Evolutionary conservation across 1,284 basidiomycete genomes (phyloP), one percentile per base, ranked within the genome.

Genomic region (Pseudozyma thailandica): DNA sequence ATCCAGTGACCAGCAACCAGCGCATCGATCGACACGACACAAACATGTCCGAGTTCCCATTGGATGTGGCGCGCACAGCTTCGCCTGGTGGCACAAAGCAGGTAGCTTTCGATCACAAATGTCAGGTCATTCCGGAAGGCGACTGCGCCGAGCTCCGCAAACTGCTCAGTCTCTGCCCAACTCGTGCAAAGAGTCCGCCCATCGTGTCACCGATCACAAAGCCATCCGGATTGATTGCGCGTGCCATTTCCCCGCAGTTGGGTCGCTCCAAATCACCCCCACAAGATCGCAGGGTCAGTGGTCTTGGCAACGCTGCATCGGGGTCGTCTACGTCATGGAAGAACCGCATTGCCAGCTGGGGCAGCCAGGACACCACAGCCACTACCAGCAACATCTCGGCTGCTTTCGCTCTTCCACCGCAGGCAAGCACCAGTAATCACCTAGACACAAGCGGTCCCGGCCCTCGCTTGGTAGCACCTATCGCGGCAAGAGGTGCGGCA

Each of bases 101-200:
- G 3, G 68, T 71, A 18, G 54, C 56, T 10, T 71, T 71, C 31
- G 57, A 65, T 30, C 35, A 50, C 57, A 57, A 57, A 31, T 71
- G 68, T 35, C 61, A 65, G 41, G 46, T 71, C 49, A 71, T 71
- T 27, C 68, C 68, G n/a, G 47, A 71, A 42, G 54, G 46, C 37
- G 62, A 71, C 42, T 64, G 61, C 43, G 50, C 55, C n/a, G 61
- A 61, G 15, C 50, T 71, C 1, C 61, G 62, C 38, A 71, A 65
- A 26, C 50, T 71, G 45, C 60, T 70, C 46, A 61, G 54, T 31
- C 43, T 68, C 35, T 52, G 52, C 43, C 56, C 59, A 4, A 41
- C 44, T 18, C 63, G 63, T 2, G 63, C 63, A n/a, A 51, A 66
- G 42, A 56, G 52, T 18, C 57, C 63, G 16, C 63, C 63, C 39